Evolutionary conservation across 2,329 filamentous ascomycete genomes (phyloP).

Genomic region (Diaporthe citriasiana): DNA sequence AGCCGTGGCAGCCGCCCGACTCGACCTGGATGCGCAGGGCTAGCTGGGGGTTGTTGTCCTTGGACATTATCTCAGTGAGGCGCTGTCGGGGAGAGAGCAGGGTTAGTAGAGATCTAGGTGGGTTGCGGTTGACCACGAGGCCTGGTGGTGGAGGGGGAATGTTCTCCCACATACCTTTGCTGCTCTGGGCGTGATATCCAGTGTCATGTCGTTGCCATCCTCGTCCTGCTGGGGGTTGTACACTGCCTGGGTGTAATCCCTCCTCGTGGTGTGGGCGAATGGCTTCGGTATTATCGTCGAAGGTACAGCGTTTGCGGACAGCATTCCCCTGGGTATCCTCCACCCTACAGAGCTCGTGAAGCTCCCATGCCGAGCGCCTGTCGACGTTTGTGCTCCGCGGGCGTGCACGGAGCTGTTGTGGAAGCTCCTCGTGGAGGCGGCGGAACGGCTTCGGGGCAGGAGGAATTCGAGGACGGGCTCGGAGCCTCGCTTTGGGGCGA

Average conservation of each 20-base stretch:
- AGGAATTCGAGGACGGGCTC: constrained; percentile 58
- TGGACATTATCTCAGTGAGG: constrained; percentile 81
- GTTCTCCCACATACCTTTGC: constrained; percentile 71
- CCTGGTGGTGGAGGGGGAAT: background rate
- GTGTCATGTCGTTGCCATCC: constrained; percentile 84
- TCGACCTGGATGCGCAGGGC: constrained; percentile 94
- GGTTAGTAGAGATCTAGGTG: constrained; percentile 9
- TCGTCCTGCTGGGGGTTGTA: constrained; percentile 85
- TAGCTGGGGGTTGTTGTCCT: constrained; percentile 81
- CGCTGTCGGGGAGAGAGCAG: constrained; percentile 61
- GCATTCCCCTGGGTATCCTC: background rate
- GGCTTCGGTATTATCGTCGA: background rate
- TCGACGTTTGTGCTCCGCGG: background rate
- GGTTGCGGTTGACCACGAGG: background rate
- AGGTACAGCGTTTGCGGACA: background rate
- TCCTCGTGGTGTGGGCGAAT: constrained; percentile 54
- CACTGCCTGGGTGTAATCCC: constrained; percentile 63
- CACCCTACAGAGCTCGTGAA: background rate
- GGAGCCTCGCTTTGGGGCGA: constrained; percentile 45
- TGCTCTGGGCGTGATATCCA: constrained; percentile 88
- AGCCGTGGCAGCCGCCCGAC: constrained; percentile 95
- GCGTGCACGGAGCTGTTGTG: constrained; percentile 22
- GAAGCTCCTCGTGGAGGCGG: constrained; percentile 42
- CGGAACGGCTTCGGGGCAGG: constrained; percentile 48
- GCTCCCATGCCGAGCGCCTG: background rate